Conservation (phyloP, 2,329 filamentous ascomycete species). For the Fusarium mangiferae region DNA sequence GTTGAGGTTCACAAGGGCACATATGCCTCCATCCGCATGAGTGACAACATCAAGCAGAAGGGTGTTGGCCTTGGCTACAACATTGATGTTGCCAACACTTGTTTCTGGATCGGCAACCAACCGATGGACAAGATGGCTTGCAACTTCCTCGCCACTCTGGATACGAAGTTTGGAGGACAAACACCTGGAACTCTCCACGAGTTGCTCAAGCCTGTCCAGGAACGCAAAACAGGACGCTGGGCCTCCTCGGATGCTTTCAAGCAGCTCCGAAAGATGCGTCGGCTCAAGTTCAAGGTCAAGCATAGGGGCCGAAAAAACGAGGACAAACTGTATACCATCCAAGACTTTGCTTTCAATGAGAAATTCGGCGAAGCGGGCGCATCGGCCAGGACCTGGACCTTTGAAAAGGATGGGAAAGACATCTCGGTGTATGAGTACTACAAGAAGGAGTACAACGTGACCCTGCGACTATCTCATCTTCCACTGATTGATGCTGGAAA, state of each 20-base stretch:
- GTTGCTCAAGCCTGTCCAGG: slow-evolving; percentile 50
- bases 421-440: slow-evolving; percentile 67
- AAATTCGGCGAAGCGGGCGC: slow-evolving; percentile 58
- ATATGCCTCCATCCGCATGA: slow-evolving; percentile 85
- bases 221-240: slow-evolving; percentile 33
- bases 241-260: slow-evolving; percentile 63
- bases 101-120: slow-evolving; percentile 75
- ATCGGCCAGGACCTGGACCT: slow-evolving; percentile 62
- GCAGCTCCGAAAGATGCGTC: slow-evolving; percentile 63
- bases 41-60: slow-evolving; percentile 60
- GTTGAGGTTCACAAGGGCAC: slow-evolving; percentile 87
- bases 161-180: slow-evolving; percentile 43
- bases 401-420: slow-evolving; percentile 62
- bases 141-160: slow-evolving; percentile 48
- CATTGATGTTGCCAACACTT: slow-evolving; percentile 89
- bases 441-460: slow-evolving; percentile 61
- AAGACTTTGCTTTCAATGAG: slow-evolving; percentile 60
- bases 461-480: slow-evolving; percentile 58
- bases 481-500: slow-evolving; percentile 69
- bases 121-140: slow-evolving; percentile 52
- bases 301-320: slow-evolving; percentile 59
- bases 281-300: slow-evolving; percentile 65
- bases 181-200: slow-evolving; percentile 43
- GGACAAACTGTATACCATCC: slow-evolving; percentile 62
- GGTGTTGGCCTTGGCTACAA: slow-evolving; percentile 80